Evolutionary conservation across 2,329 filamentous ascomycete genomes (phyloP).

Genomic region (Pezicula radicicola): DNA sequence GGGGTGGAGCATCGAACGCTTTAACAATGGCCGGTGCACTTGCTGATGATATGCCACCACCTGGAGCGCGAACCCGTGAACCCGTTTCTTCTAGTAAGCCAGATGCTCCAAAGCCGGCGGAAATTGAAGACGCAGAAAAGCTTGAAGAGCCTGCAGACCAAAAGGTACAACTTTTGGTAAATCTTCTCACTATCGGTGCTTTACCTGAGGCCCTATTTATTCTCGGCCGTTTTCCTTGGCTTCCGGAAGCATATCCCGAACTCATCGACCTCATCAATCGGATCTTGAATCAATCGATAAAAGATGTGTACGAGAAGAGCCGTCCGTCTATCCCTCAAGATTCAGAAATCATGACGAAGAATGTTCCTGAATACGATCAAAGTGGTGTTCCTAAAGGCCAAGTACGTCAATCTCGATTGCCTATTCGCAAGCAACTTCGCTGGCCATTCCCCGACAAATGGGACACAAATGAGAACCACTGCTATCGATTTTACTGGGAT

Average conservation of each 20-base stretch:
- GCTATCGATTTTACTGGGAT: constrained; percentile 93
- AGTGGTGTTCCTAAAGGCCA: constrained; percentile 65
- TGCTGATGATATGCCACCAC: constrained; percentile 70
- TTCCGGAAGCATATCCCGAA: constrained; percentile 80
- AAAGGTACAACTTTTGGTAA: constrained; percentile 80
- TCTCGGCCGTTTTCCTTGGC: constrained; percentile 87
- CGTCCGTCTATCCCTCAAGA: constrained; percentile 35
- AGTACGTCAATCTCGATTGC: constrained; percentile 57
- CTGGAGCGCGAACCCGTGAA: constrained; percentile 41
- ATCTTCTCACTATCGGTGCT: constrained; percentile 85
- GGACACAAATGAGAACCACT: constrained; percentile 71
- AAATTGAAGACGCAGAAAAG: constrained; percentile 45
- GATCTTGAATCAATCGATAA: constrained; percentile 77
- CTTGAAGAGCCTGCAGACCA: constrained; percentile 78
- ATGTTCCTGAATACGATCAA: constrained; percentile 58
- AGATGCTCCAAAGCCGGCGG: constrained; percentile 40
- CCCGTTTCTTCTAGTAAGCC: constrained; percentile 48
- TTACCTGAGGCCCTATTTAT: constrained; percentile 92
- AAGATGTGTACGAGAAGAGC: constrained; percentile 61
- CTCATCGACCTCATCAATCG: constrained; percentile 80
- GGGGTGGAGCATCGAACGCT: constrained; percentile 72
- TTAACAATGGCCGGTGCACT: constrained; percentile 83
- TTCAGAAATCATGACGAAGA: constrained; percentile 41
- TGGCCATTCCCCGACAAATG: constrained; percentile 82
- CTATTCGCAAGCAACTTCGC: constrained; percentile 65